These are phyloP conservation scores for Podochytrium sp. DNA, from an alignment of 192 early-diverging fungal genomes.

Conservation along the genomic window DNA sequence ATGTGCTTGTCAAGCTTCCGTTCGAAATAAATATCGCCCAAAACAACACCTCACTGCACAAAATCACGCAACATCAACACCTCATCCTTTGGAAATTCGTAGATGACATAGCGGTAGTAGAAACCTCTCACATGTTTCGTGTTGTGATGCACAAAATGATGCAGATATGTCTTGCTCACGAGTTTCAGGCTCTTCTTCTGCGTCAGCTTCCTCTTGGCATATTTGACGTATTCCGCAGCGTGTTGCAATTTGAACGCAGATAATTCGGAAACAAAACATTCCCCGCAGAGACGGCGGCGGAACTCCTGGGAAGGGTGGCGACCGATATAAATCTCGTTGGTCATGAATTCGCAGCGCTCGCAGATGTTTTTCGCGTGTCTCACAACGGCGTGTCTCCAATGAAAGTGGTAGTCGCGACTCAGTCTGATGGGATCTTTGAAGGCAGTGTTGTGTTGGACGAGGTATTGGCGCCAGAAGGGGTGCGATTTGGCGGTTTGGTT, in stretches of 20 bases:
- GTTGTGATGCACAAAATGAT: not conserved
- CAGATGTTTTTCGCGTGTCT: not conserved
- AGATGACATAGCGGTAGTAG: not conserved
- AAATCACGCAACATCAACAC: not conserved
- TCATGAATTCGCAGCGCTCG: not conserved
- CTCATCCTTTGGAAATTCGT: not conserved
- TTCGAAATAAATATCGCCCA: too few species aligned
- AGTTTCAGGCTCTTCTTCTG: not conserved
- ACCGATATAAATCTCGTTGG: not conserved
- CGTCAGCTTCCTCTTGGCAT: not conserved
- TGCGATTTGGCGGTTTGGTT: not conserved
- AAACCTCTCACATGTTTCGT: not conserved
- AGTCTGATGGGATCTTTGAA: not conserved
- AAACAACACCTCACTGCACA: too few species aligned
- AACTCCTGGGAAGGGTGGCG: not conserved
- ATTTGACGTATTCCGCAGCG: not conserved
- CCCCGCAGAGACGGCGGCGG: not conserved
- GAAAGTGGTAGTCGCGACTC: not conserved
- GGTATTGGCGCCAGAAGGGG: not conserved
- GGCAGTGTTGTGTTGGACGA: not conserved
- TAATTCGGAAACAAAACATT: not conserved
- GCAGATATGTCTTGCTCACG: not conserved
- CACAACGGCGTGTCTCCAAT: not conserved
- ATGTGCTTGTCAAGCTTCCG: too few species aligned
- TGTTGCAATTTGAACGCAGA: not conserved